phyloP scores from a whole-genome alignment of 305 asterid species.

The Solanum hybrid region DNA sequence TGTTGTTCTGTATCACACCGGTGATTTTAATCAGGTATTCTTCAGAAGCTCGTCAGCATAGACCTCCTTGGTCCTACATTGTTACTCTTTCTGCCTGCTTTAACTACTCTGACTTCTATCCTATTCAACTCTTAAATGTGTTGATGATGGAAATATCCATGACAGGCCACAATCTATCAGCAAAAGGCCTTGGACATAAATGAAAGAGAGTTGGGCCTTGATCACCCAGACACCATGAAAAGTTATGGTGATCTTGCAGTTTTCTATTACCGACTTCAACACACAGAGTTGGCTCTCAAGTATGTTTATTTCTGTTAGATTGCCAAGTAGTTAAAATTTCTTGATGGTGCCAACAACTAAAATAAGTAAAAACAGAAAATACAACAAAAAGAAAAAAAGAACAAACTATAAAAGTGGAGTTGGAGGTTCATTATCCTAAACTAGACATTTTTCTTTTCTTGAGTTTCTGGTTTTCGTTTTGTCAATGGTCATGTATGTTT shows the following conservation, averaged over 20 bases:
- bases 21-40: slow-evolving; percentile 95
- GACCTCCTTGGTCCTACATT: slow-evolving; percentile 2
- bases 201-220: slow-evolving; percentile 94
- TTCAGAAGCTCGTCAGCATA: not conserved
- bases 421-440: not conserved
- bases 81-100: not conserved
- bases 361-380: not conserved
- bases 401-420: not conserved
- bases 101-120: not conserved
- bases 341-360: not conserved
- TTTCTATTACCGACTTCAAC: slow-evolving; percentile 95
- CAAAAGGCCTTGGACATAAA: slow-evolving; percentile 98
- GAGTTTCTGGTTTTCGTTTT: not conserved
- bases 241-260: slow-evolving; percentile 99
- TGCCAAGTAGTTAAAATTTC: slow-evolving; percentile 8
- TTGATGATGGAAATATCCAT: not conserved
- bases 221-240: slow-evolving; percentile 99
- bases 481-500: not conserved
- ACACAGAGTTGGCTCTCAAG: slow-evolving; percentile 98
- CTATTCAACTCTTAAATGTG: not conserved
- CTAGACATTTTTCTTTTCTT: not conserved
- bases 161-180: slow-evolving; percentile 97
- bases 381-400: not conserved
- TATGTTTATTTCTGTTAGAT: slow-evolving; percentile 25
- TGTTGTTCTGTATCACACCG: slow-evolving; percentile 95